phyloP scores from a whole-genome alignment of 2,329 filamentous ascomycete species.

The Penicillium sp. region DNA sequence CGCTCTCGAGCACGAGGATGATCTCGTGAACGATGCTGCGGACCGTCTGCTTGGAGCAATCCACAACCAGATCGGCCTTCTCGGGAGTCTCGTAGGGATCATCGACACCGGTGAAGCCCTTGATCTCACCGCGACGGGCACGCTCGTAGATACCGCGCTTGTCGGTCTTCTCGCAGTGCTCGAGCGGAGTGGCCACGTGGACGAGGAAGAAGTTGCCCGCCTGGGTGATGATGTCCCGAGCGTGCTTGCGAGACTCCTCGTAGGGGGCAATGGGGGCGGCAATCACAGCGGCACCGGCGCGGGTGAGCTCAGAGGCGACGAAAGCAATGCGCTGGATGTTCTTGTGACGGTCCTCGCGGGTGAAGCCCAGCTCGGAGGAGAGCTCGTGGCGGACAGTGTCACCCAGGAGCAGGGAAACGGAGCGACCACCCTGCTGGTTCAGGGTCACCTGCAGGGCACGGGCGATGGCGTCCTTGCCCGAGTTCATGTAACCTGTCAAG shows the following conservation, averaged over 20 bases:
- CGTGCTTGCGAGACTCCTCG: slow-evolving; percentile 67
- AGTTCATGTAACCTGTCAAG: slow-evolving; percentile 94
- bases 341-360: slow-evolving; percentile 80
- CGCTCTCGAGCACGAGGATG: slow-evolving; percentile 80
- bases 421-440: slow-evolving; percentile 94
- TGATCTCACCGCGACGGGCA: slow-evolving; percentile 84
- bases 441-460: slow-evolving; percentile 93
- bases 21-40: slow-evolving; percentile 96
- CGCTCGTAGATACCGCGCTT: slow-evolving; percentile 81
- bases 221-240: slow-evolving; percentile 71
- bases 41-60: slow-evolving; percentile 79
- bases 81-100: slow-evolving; percentile 86
- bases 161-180: slow-evolving; percentile 92
- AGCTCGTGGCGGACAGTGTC: slow-evolving; percentile 93
- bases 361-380: slow-evolving; percentile 92
- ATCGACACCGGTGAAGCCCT: slow-evolving; percentile 96
- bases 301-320: slow-evolving; percentile 89
- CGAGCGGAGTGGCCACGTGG: slow-evolving; percentile 87
- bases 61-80: slow-evolving; percentile 78
- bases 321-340: slow-evolving; percentile 97
- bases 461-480: slow-evolving; percentile 92
- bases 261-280: slow-evolving; percentile 94
- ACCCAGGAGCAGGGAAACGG: slow-evolving; percentile 87
- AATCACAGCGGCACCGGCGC: slow-evolving; percentile 88
- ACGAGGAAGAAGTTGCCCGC: slow-evolving; percentile 93